phyloP scores from a whole-genome alignment of 495 filamentous ascomycete genomes.

The Hypoxylon lenormandii region DNA sequence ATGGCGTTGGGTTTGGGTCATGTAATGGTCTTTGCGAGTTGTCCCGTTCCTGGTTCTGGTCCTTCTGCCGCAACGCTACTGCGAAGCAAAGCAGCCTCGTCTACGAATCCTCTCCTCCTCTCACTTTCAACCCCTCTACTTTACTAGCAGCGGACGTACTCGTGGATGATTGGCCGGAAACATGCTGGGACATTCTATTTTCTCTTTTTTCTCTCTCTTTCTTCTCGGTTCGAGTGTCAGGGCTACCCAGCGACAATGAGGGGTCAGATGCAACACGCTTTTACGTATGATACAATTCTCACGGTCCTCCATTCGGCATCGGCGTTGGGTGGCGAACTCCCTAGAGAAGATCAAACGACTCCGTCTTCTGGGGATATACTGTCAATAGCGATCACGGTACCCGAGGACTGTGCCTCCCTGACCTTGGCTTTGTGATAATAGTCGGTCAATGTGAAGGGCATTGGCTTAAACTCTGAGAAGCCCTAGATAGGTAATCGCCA shows the following conservation, averaged over 20 bases:
- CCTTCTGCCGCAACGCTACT: constrained; percentile 13
- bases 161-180: constrained; percentile 16
- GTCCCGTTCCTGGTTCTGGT: constrained; percentile 19
- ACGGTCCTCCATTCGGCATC: constrained; percentile 10
- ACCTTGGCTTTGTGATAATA: constrained; percentile 17
- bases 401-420: constrained; percentile 3
- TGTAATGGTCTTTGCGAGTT: constrained; percentile 36
- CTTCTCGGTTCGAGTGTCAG: constrained; percentile 21
- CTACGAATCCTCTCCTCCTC: constrained; percentile 10
- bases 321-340: constrained; percentile 8
- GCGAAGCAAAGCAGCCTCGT: constrained; percentile 12
- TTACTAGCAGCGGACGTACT: constrained; percentile 9
- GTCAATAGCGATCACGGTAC: constrained; percentile 5
- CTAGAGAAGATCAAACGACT: background rate
- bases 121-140: background rate
- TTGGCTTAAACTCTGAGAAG: constrained; percentile 8
- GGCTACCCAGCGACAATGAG: constrained; percentile 8
- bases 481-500: constrained; percentile 21
- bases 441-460: constrained; percentile 4
- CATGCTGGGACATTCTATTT: constrained; percentile 25
- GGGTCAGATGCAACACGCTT: constrained; percentile 14
- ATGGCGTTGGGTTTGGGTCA: constrained; percentile 47
- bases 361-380: constrained; percentile 1
- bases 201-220: constrained; percentile 9
- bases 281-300: constrained; percentile 11